phyloP scores from a whole-genome alignment of 2,329 filamentous ascomycete species.

The Teratosphaeria pseudoeucalypti region DNA sequence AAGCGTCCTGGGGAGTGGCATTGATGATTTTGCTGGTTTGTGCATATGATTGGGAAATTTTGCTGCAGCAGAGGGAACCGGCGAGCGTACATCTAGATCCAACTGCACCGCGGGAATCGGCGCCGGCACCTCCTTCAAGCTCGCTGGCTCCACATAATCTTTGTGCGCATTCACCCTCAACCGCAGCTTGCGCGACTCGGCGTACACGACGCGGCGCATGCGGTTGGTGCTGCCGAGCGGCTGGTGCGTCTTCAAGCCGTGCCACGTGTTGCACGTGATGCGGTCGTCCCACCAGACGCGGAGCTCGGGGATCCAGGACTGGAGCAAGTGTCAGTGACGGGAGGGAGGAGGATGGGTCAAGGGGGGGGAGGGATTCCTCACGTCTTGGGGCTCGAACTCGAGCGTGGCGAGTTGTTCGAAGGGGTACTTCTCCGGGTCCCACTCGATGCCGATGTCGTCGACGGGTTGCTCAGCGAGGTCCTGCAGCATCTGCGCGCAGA shows the following conservation, averaged over 20 bases:
- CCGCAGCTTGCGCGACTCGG: slow-evolving; percentile 30
- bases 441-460: slow-evolving; percentile 25
- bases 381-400: slow-evolving; percentile 31
- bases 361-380: not conserved
- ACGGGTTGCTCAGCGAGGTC: slow-evolving; percentile 26
- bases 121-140: slow-evolving; percentile 28
- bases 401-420: slow-evolving; percentile 25
- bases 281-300: slow-evolving; percentile 32
- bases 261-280: slow-evolving; percentile 31
- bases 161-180: slow-evolving; percentile 30
- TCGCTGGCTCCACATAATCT: slow-evolving; percentile 29
- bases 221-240: slow-evolving; percentile 31
- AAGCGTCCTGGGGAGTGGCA: not conserved
- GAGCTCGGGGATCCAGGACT: slow-evolving; percentile 30
- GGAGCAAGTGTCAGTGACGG: not conserved
- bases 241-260: slow-evolving; percentile 29
- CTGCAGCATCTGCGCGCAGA: slow-evolving; percentile 25
- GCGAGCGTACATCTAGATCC: not conserved
- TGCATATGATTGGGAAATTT: too few relatives aligned
- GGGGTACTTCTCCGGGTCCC: slow-evolving; percentile 25
- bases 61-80: not conserved
- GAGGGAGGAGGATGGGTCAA: not conserved
- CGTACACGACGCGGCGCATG: slow-evolving; percentile 33
- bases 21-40: not conserved
- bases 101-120: slow-evolving; percentile 22